These are phyloP conservation scores for Zanthoxylum bungeanum DNA, from an alignment of 345 rosid species.

Conservation along the genomic window DNA sequence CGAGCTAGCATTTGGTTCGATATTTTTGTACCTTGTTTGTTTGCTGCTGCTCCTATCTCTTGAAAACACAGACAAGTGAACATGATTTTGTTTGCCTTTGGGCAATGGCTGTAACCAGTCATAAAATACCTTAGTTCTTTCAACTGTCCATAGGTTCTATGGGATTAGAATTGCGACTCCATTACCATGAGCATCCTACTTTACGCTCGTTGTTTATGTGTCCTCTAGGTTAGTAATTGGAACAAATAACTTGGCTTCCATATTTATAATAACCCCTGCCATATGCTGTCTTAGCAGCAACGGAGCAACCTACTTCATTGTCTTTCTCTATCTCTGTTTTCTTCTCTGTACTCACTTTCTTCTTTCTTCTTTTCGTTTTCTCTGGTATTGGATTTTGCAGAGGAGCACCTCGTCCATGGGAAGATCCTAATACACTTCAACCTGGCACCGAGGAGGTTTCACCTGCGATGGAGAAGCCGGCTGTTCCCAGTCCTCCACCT, in stretches of 20 bases:
- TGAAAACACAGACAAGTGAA: neutral
- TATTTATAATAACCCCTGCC: neutral
- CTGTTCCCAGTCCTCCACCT: slow-evolving; percentile 26
- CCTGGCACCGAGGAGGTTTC: slow-evolving; percentile 37
- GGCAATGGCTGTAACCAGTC: neutral
- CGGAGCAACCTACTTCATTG: neutral
- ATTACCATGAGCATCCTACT: neutral
- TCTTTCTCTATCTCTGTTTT: neutral
- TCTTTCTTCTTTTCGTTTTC: neutral
- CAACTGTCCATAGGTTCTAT: neutral
- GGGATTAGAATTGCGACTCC: neutral
- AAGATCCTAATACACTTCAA: slow-evolving; percentile 71
- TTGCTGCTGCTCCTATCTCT: neutral
- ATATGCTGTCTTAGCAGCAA: neutral
- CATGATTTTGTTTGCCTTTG: neutral
- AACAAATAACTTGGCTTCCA: neutral
- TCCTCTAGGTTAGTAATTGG: neutral
- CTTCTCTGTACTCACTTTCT: neutral
- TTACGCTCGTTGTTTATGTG: neutral
- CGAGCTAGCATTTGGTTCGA: neutral
- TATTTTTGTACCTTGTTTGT: neutral
- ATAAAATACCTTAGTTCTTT: neutral
- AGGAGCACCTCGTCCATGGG: slow-evolving; percentile 87
- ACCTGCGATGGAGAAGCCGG: slow-evolving; percentile 25
- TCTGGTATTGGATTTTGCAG: slow-evolving; percentile 3